Evolutionary conservation across 495 filamentous ascomycete genomes (phyloP), one percentile per base, ranked within the genome.

Genomic region (Trichocladium uniseriatum): DNA sequence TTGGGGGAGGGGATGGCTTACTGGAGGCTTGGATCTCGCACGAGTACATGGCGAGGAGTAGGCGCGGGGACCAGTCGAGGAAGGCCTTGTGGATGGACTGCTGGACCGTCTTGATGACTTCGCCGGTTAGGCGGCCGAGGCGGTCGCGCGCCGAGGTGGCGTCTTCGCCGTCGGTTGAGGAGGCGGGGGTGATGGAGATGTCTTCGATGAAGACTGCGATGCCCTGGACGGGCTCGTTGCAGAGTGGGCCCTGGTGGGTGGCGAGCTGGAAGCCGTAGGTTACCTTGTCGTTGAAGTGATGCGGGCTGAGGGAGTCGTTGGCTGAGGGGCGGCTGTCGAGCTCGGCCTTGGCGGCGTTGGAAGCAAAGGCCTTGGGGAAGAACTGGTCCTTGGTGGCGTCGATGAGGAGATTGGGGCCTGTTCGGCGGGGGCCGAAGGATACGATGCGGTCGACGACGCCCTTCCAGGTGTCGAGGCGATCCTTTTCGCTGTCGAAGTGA

Each of bases 31-130:
- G 94, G 57, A 98, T 96, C 60, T 96, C 91, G 63, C 88, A 91
- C 46, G 82, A 88, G 70, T 98, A 98, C 88, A 96, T 96, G n/a
- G 92, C 90, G 42, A 96, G 81, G 73, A 97, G 76, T 24, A 98
- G 74, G 2, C 92, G 79, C 0, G 94, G 90, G 48, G 83, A 89
- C 91, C 91, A 98, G 73, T 96, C 94, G 3, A 95, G 69, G 72
- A 97, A 95, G 14, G 83, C 91, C 58, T 85, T 79, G 15, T 79
- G 76, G 54, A 97, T 91, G n/a, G 86, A 80, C 31, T 87, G 80
- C 42, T 88, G 88, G 5, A 89, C 83, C 1, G 86, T 81, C 59
- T 86, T 84, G 66, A 98, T 94, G 14, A 91, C 78, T 65, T 95
- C 92, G 38, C 92, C 89, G 0, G 88, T 95, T 0, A 95, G 71